Conservation (phyloP, 1,284 basidiomycete species). For the Ustilago cynodontis region DNA sequence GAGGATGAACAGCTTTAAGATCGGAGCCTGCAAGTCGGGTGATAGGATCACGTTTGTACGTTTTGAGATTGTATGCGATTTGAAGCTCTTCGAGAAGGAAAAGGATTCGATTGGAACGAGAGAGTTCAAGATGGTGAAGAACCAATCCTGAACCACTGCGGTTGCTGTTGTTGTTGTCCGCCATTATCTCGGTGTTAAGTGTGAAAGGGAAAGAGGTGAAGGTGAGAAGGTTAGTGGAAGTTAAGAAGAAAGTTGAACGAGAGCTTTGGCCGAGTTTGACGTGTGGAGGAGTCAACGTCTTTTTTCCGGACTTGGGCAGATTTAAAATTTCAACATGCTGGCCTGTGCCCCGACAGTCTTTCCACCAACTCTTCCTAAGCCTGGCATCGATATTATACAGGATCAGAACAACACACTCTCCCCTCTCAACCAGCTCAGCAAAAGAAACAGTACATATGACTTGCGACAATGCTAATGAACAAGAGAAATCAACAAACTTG, state of each 20-base stretch:
- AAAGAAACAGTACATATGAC: too few species aligned
- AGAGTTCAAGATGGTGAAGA: slow-evolving; percentile 43
- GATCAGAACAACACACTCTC: too few species aligned
- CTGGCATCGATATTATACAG: too few species aligned
- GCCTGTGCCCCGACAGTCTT: too few species aligned
- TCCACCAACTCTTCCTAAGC: too few species aligned
- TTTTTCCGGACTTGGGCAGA: background rate
- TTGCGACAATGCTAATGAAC: slow-evolving; percentile 2
- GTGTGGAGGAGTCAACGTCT: background rate
- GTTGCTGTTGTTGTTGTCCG: background rate
- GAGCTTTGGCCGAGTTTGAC: slow-evolving; percentile 3
- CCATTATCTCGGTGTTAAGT: slow-evolving; percentile 1
- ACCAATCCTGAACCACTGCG: slow-evolving; percentile 24
- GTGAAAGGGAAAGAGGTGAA: background rate
- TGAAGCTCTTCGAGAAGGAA: slow-evolving; percentile 42
- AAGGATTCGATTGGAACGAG: slow-evolving; percentile 39
- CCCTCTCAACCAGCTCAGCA: too few species aligned
- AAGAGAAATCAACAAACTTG: background rate
- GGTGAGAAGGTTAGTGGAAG: background rate
- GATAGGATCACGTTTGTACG: slow-evolving; percentile 35
- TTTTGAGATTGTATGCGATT: slow-evolving; percentile 28
- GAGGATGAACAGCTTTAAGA: slow-evolving; percentile 38
- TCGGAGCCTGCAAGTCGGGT: slow-evolving; percentile 37
- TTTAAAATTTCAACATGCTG: background rate
- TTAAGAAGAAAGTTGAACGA: background rate